A percentile compares a stretch with the other conserved stretches of the same genome.
Evolutionary conservation across 225 moss, liverwort and hornwort species (phyloP).

Genomic region (Lunularia cruciata): DNA sequence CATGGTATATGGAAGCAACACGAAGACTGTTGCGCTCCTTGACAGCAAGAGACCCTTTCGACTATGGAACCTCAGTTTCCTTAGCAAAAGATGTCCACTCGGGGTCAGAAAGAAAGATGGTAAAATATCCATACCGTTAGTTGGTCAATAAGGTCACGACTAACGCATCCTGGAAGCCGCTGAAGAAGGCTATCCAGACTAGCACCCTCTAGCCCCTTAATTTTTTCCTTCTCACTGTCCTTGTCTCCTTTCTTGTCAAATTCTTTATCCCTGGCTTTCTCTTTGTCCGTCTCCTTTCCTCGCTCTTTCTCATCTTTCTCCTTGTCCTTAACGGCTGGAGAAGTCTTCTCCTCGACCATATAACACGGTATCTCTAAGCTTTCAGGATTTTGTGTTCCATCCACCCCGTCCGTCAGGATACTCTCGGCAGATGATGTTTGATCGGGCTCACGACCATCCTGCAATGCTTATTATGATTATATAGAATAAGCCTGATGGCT

Average conservation of each 20-base stretch:
- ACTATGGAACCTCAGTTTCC: too few relatives aligned
- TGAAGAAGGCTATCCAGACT: slow-evolving; percentile 96
- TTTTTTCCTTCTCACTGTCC: slow-evolving; percentile 76
- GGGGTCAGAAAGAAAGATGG: too few relatives aligned
- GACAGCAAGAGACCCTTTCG: too few relatives aligned
- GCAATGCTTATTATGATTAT: slow-evolving; percentile 11
- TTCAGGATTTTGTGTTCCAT: slow-evolving; percentile 48
- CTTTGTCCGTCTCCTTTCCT: slow-evolving; percentile 60
- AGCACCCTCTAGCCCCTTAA: slow-evolving; percentile 92
- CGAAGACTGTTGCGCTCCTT: too few relatives aligned
- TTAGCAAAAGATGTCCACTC: too few relatives aligned
- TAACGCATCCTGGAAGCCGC: slow-evolving; percentile 95
- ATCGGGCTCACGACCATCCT: slow-evolving; percentile 34
- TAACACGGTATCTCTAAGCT: slow-evolving; percentile 35
- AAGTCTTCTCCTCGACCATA: slow-evolving; percentile 49
- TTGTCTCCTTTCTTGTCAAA: slow-evolving; percentile 78
- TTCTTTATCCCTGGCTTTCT: slow-evolving; percentile 69
- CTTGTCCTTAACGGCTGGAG: slow-evolving; percentile 55
- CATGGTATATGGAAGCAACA: too few relatives aligned
- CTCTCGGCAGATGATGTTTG: slow-evolving; percentile 31
- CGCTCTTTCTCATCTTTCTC: slow-evolving; percentile 65
- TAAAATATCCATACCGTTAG: slow-evolving; percentile 57
- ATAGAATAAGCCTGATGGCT: too few relatives aligned
- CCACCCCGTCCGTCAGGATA: slow-evolving; percentile 48
- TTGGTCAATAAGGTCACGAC: slow-evolving; percentile 98